Percentiles rank a stretch among this genome's conserved stretches.
Evolutionary conservation across 1,284 basidiomycete species (phyloP).

Genomic region (Trichosporon asahii): DNA sequence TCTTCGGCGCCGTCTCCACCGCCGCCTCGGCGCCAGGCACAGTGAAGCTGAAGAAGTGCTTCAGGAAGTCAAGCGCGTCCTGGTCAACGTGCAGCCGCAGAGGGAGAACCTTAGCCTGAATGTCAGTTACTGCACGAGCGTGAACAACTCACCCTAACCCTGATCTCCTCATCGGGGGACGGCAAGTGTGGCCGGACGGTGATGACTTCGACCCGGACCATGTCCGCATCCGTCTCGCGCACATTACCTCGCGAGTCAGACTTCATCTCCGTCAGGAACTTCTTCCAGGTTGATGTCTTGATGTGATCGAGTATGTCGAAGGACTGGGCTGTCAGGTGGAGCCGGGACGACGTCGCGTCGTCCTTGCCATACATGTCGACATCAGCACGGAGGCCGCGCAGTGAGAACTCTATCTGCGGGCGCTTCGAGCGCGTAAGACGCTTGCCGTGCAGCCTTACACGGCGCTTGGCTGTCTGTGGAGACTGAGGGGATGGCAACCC

Average conservation of each 20-base stretch:
- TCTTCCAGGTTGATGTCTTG: constrained; percentile 97
- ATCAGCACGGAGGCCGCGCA: constrained; percentile 65
- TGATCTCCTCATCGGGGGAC: constrained; percentile 65
- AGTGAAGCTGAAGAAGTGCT: constrained; percentile 90
- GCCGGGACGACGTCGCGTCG: constrained; percentile 61
- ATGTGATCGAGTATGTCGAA: constrained; percentile 94
- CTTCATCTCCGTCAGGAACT: constrained; percentile 82
- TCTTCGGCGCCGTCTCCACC: constrained; percentile 40
- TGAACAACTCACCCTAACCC: constrained; percentile 64
- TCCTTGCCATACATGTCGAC: constrained; percentile 63
- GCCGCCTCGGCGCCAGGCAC: constrained; percentile 54
- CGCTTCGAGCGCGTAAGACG: constrained; percentile 68
- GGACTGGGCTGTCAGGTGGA: constrained; percentile 64
- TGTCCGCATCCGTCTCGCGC: constrained; percentile 82
- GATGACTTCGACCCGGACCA: constrained; percentile 81
- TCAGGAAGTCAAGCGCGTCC: constrained; percentile 96
- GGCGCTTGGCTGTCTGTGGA: constrained; percentile 42
- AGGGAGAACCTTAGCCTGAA: constrained; percentile 79
- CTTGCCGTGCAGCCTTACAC: constrained; percentile 36
- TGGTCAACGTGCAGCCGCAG: constrained; percentile 93
- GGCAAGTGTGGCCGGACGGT: constrained; percentile 65
- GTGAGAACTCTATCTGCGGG: constrained; percentile 77
- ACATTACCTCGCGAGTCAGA: constrained; percentile 78
- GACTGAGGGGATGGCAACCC: constrained; percentile 33
- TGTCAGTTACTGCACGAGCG: neutral